These are phyloP conservation scores for Ceratocystis albifundus DNA, from an alignment of 2,329 filamentous ascomycete genomes.

Conservation along the genomic window DNA sequence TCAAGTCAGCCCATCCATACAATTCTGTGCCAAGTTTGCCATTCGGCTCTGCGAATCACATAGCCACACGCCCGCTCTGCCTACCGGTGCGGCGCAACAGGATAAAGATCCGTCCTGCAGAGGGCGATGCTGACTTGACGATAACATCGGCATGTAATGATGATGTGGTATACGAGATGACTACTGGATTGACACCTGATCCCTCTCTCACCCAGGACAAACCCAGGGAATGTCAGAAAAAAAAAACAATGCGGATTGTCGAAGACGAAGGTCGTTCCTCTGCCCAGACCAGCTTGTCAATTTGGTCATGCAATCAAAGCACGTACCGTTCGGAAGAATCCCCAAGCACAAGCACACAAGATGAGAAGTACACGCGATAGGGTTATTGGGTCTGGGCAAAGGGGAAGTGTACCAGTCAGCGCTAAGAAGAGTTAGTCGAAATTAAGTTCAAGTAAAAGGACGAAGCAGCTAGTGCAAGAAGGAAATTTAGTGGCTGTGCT, in stretches of 20 bases:
- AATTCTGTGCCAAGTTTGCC: neutral
- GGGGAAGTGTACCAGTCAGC: neutral
- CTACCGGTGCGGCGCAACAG: neutral
- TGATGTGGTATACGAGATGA: neutral
- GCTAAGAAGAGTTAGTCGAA: slow-evolving; percentile 2
- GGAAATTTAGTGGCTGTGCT: slow-evolving; percentile 5
- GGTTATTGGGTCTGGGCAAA: no score
- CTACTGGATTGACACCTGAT: neutral
- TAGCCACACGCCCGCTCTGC: neutral
- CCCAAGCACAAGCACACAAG: no score
- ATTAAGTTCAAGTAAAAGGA: neutral
- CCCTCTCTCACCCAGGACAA: neutral
- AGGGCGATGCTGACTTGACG: neutral
- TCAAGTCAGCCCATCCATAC: neutral
- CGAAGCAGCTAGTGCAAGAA: neutral
- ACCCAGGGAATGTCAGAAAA: neutral
- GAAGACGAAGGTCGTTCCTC: neutral
- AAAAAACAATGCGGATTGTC: neutral
- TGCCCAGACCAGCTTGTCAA: neutral
- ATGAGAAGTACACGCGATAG: no score
- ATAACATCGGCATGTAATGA: neutral
- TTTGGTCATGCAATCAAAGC: neutral
- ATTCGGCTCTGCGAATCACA: neutral
- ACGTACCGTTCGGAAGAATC: no score
- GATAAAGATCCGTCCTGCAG: neutral